Base-by-base conservation (phyloP, 2,329 filamentous ascomycete genomes). In the Alternaria hordeiaustralica region DNA sequence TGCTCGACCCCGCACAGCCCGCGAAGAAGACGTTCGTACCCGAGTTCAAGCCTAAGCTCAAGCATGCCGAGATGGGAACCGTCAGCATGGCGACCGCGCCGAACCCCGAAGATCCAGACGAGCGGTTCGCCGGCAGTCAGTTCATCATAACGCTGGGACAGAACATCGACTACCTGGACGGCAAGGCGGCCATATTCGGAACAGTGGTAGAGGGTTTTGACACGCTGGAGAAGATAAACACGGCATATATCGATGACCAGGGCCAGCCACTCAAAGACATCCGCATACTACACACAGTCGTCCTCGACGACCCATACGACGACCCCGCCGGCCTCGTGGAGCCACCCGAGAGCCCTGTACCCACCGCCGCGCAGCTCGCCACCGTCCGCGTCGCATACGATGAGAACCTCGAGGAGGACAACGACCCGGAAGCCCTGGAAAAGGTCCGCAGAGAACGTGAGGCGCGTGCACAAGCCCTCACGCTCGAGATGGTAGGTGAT, bases 11-110 rank as follows among this genome's bases (percentile, higher is more conserved):
- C 45, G 86, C 69, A 4, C 63, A 76, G 46, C 84, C 90, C 13
- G 84, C 89, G 18, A 89, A 91, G 74, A 90, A 91, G 73, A 92
- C 91, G 3, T 98, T 97, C 76, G 85, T 88, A 10, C 92, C 94
- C n/a, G 88, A 94, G 67, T 90, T 97, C 73, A 89, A 94, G 71
- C 90, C 91, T 6, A 97, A 95, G 78, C 83, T 97, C 71, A 97
- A 96, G 80, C 96, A 99, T 80, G 83, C 87, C 44, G 93, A 97
- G 79, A 89, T 92, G 70, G 95, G 95, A 58, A 97, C 93, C 13
- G 94, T 99, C 65, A 97, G 94, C 83, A 97, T 98, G 93, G 96
- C 95, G n/a, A 97, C 95, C 0, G 92, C 89, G 18, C 90, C 92
- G 1, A 88, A 90, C 10, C 83, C 89, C 5, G 86, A 87, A 15